Evolutionary conservation across 805 yeast genomes (phyloP).

Genomic region (Yarrowia sp.): DNA sequence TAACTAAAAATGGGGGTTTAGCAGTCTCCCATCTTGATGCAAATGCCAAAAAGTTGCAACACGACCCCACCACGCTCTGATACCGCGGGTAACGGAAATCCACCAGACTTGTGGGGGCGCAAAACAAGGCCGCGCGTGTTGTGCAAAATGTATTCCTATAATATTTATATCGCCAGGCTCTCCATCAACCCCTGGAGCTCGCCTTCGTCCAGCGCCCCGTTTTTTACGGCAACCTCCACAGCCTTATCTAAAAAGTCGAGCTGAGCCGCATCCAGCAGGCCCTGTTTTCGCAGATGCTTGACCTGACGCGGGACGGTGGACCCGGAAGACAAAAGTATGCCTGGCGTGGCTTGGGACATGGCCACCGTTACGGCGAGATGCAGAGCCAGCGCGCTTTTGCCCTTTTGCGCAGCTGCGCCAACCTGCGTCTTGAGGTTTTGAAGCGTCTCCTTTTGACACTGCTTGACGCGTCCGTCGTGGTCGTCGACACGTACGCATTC

Average conservation of each 20-base stretch:
- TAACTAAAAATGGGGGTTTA: constrained; percentile 21
- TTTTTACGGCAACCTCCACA: constrained; percentile 13
- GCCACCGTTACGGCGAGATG: constrained; percentile 20
- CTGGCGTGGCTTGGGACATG: constrained; percentile 16
- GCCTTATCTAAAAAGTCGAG: constrained; percentile 20
- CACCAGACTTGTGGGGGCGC: not conserved
- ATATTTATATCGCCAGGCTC: constrained; percentile 1
- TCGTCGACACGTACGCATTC: constrained; percentile 17
- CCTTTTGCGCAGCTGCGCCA: constrained; percentile 7
- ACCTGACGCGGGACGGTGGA: constrained; percentile 20
- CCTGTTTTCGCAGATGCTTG: constrained; percentile 16
- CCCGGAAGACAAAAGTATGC: constrained; percentile 15
- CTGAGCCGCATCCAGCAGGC: constrained; percentile 8
- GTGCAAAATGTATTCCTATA: not conserved
- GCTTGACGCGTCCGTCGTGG: constrained; percentile 20
- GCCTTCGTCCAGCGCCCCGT: not conserved
- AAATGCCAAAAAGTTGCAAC: constrained; percentile 2
- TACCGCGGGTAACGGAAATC: not conserved
- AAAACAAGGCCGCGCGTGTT: not conserved
- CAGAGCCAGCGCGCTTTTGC: constrained; percentile 23
- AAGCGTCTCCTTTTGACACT: constrained; percentile 3
- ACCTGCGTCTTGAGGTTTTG: constrained; percentile 17
- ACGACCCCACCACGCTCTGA: constrained; percentile 1
- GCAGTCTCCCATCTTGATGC: constrained; percentile 3
- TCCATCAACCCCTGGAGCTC: constrained; percentile 3